Base-by-base conservation (phyloP, 495 filamentous ascomycete species). In the Penicillium odoratum region DNA sequence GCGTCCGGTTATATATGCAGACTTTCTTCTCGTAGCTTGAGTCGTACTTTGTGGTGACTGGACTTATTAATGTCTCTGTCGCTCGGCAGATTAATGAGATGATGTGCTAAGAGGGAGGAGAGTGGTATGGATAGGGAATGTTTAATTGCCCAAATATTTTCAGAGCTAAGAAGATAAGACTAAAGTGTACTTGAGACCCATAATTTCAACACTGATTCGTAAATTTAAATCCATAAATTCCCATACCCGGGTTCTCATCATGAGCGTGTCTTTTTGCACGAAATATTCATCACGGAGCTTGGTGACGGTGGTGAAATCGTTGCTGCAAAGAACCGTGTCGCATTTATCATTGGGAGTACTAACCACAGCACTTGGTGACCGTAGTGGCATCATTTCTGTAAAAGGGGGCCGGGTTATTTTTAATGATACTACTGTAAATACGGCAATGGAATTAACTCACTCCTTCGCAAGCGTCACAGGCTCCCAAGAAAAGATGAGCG, bases 401-500 rank as follows among this genome's bases (percentile, higher is more conserved):
- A 34, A 33, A 34, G 5, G 0, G 16, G 28, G 5, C 15, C 16
- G 7, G 7, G 33, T 53, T 29, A 53, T 28, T 38, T 1, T 21
- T 42, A 25, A 16, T 21, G 4, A n/a, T 25, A 26, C 13, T 15
- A 13, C 30, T 18, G 15, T 15, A 21, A 36, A 30, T 42, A 25
- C 3, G 21, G 30, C 8, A 5, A 16, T 33, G 7, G 25, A 11
- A 29, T 16, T 10, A 30, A 61, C 65, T 57, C 48, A 68, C 65
- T 59, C 59, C 42, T 63, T 55, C 10, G 34, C 43, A 38, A 63
- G 29, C 28, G 57, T 58, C 7, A 63, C 38, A 10, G 63, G 60
- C 53, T 85, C 82, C 84, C 84, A 88, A 28, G 73, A 74, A 61
- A 86, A 88, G 18, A 81, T 60, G 54, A 87, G 83, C 31, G 78